A percentile compares a stretch with the other conserved stretches of the same genome.
These are phyloP conservation scores for Calophaca sinica DNA, from an alignment of 306 rosid genomes.

Conservation along the genomic window DNA sequence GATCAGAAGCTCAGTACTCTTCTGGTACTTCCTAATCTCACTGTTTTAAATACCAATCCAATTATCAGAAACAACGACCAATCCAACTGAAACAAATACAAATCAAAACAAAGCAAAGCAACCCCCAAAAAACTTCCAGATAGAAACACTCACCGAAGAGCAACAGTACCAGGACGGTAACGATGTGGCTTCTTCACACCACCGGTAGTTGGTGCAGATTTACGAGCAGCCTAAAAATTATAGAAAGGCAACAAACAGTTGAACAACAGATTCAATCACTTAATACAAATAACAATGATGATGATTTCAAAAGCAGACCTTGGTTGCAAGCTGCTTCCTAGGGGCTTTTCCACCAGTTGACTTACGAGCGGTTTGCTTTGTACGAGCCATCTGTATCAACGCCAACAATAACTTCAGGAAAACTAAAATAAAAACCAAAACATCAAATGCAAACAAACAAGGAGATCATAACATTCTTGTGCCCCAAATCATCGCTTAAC, in stretches of 20 bases:
- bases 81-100: too few species aligned
- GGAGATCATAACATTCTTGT: neutral
- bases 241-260: rapidly evolving
- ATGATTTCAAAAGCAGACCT: constrained; percentile 52
- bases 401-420: neutral
- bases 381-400: constrained; percentile 85
- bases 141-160: constrained; percentile 70
- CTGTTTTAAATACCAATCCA: constrained; percentile 36
- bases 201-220: constrained; percentile 97
- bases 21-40: constrained; percentile 94
- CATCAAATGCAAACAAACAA: neutral
- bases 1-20: constrained; percentile 86
- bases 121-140: neutral
- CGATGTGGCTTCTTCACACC: constrained; percentile 98
- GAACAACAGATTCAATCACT: rapidly evolving
- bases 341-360: constrained; percentile 98
- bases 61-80: neutral
- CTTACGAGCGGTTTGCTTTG: constrained; percentile 97
- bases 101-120: neutral
- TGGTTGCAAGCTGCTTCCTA: constrained; percentile 96
- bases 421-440: neutral
- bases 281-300: neutral
- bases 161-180: constrained; percentile 94
- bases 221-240: constrained; percentile 74
- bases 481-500: neutral